Base-by-base conservation (phyloP, 345 rosid species). In the Moricandia moricandioides region DNA sequence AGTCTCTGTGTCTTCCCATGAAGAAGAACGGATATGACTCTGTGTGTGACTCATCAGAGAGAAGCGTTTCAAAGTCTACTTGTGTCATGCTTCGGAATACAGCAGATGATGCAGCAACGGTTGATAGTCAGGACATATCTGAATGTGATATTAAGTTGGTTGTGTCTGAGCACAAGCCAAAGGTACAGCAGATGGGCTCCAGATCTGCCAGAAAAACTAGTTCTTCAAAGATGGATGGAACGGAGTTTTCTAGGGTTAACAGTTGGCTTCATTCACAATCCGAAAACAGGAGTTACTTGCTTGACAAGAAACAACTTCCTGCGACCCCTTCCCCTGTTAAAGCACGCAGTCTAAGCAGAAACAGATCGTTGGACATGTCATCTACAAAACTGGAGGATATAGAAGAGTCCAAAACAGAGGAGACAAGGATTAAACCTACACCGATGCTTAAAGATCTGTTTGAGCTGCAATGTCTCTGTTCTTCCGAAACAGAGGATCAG, bases 1-100 rank as follows among this genome's bases (percentile, higher is more conserved):
- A 79, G 69, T 88, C 93, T 0, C 83, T 86, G 67, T 79, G 79
- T 39, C 81, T 84, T 72, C 88, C 94, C 2, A 65, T 81, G 60
- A 84, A 82, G 75, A 81, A 74, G 62, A 78, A 66, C 8, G 62
- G 73, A 2, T 47, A 18, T 7, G 59, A 54, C 7, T 84, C 87
- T 8, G 86, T 69, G 12, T 77, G 72, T 76, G 69, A 72, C 65
- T 85, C 80, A 65, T 77, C 90, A 29, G 85, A 82, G 8, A 56
- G 70, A 54, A 86, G 89, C 27, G 33, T 87, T 59, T 88, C 93
- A 16, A 83, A 83, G 62, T 82, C 88, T 3, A 86, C 88, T 77
- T 85, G 85, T 66, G 75, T 78, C 78, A 70, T 69, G 11, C 84
- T 72, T 65, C 71, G 71, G 79, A 56, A 43, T 31, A 69, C 76